Evolutionary conservation across 192 early-diverging fungal genomes (phyloP).

Genomic region (Rhizoclosmatium globosum): DNA sequence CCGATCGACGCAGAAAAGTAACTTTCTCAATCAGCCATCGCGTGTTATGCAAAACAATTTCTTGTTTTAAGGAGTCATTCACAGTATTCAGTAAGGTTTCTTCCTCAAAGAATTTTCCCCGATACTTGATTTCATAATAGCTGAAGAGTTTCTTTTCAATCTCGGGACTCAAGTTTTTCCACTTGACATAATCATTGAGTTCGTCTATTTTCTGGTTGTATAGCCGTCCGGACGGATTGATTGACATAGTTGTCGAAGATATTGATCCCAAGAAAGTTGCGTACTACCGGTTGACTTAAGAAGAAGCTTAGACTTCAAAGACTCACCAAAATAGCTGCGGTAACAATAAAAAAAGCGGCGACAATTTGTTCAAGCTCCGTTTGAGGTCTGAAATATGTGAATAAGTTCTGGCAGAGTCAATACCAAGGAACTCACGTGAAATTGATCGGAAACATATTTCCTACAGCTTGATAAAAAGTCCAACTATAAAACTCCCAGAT

Average conservation of each 20-base stretch:
- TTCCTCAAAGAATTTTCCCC: slow-evolving; percentile 48
- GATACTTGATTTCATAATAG: slow-evolving; percentile 44
- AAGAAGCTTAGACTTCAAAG: neutral
- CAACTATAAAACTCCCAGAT: slow-evolving; percentile 3
- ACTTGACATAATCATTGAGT: slow-evolving; percentile 41
- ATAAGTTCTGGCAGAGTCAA: neutral
- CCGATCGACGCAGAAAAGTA: slow-evolving; percentile 34
- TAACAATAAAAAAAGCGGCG: slow-evolving; percentile 13
- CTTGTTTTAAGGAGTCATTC: slow-evolving; percentile 39
- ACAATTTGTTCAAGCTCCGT: slow-evolving; percentile 2
- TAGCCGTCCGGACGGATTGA: slow-evolving; percentile 31
- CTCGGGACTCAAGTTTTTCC: slow-evolving; percentile 25
- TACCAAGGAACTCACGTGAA: neutral
- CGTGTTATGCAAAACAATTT: slow-evolving; percentile 41
- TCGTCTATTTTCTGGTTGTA: slow-evolving; percentile 44
- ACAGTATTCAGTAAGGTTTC: slow-evolving; percentile 23
- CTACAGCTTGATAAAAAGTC: slow-evolving; percentile 33
- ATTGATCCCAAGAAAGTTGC: slow-evolving; percentile 26
- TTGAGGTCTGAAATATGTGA: neutral
- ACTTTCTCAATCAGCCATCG: slow-evolving; percentile 37
- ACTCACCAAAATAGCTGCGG: slow-evolving; percentile 15
- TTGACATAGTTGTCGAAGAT: slow-evolving; percentile 18
- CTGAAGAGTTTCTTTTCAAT: slow-evolving; percentile 21
- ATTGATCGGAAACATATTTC: slow-evolving; percentile 37
- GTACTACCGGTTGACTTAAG: slow-evolving; percentile 4